Evolutionary conservation across 2,329 filamentous ascomycete genomes (phyloP), one percentile per base, ranked within the genome.

Genomic region (Xylaria sp.): DNA sequence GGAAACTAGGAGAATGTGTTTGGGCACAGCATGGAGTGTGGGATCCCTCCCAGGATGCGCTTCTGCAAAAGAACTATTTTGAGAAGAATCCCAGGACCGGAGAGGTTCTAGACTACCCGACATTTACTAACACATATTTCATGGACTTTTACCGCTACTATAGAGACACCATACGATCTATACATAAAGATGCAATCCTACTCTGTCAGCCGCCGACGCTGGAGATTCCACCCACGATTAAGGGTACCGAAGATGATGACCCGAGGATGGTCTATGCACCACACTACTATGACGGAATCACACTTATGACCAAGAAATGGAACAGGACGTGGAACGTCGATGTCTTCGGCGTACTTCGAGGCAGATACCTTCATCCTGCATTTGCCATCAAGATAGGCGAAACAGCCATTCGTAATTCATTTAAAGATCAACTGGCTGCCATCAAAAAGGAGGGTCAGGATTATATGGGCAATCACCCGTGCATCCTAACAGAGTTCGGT

Each of bases 11-110:
- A n/a, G 90, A 97, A 80, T 98, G 96, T 77, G 80, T 99, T 50
- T 99, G 96, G 96, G 95, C 96, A 3, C 95, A 98, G 77, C 94
- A 99, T 79, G 95, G 94, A 1, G 89, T 99, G 6, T 99, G 96
- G 96, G 94, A 99, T 77, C 90, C 92, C 6, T 83, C 85, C 3
- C 92, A 88, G 1, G 94, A 98, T 78, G 89, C 87, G 0, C 82
- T 99, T 5, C 80, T 97, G 66, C 89, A 88, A 74, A 97, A 94
- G 75, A 90, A 97, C 78, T 98, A 98, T 80, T 99, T 99, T 77
- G 86, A 89, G 9, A 92, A 91, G 75, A 89, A 92, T 70, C 94
- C 94, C 0, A 85, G 83, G 18, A 94, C 91, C 1, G 93, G 92
- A 2, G 88, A 92, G 69, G 84, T 82, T 6, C 86, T 98, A 65